Evolutionary conservation across 768 basidiomycete species (phyloP), one percentile per base, ranked within the genome.

Genomic region (Tylopilus balloui): DNA sequence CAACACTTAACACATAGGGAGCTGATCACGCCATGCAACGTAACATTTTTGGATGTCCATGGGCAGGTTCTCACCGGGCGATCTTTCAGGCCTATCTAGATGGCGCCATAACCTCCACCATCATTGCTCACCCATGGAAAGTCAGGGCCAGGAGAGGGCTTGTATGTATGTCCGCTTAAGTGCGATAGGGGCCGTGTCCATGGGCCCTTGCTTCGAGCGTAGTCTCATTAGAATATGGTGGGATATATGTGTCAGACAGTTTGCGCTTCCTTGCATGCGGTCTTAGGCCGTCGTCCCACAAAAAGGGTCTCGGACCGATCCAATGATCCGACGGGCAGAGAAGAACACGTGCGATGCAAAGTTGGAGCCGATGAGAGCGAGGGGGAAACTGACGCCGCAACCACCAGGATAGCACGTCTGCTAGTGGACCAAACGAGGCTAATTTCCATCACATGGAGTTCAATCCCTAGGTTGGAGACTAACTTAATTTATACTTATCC

Each of bases 351-450:
- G 53, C 28, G 38, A 40, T 20, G 4, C 12, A 20, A 43, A 12
- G 19, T n/a, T 21, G 27, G 7, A 4, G 11, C n/a, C 35, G 19
- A 19, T 48, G 41, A 25, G 52, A 54, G 12, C 17, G 14, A 5
- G 13, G 4, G n/a, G 2, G 24, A 17, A n/a, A 8, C 31, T 23
- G 32, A 3, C 7, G n/a, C 7, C 10, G 5, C 14, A 36, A 42
- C 7, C 10, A 3, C 14, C 31, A 42, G 29, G 9, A 46, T 35
- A 44, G 21, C 12, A 14, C 15, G 4, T 31, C 10, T 39, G 7
- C n/a, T 5, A 35, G 12, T 55, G 48, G 51, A 9, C 23, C 7
- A 23, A 15, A 20, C 34, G 17, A 58, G 38, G 34, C 45, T 59
- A 51, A 46, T 49, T 28, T 15, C n/a, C 14, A 38, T 23, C 8